These are phyloP conservation scores for Ceratocystis lukuohia DNA, from an alignment of 2,329 filamentous ascomycete genomes.

Conservation along the genomic window DNA sequence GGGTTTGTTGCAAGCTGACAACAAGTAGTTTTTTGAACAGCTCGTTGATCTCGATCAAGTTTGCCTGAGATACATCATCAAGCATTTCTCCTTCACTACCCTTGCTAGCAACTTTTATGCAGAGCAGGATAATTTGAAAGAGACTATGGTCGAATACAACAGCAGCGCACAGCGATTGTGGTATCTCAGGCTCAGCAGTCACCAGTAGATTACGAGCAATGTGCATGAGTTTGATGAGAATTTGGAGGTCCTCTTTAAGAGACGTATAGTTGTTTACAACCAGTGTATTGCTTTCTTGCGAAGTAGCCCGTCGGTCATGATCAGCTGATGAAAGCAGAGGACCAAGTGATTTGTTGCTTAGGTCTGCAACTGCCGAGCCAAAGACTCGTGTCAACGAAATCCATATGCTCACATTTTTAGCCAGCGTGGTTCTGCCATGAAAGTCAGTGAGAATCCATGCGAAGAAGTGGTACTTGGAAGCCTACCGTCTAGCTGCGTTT, in stretches of 20 bases:
- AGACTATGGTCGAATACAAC: slow-evolving; percentile 54
- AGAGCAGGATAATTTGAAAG: slow-evolving; percentile 51
- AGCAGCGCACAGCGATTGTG: slow-evolving; percentile 51
- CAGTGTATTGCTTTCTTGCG: slow-evolving; percentile 47
- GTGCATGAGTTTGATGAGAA: slow-evolving; percentile 54
- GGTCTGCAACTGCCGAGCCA: slow-evolving; percentile 44
- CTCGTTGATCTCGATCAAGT: slow-evolving; percentile 50
- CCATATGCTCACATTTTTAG: slow-evolving; percentile 52
- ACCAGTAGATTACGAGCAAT: slow-evolving; percentile 52
- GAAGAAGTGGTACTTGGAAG: background rate
- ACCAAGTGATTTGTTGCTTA: slow-evolving; percentile 47
- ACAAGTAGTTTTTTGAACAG: slow-evolving; percentile 55
- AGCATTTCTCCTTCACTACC: slow-evolving; percentile 51
- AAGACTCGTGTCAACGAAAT: slow-evolving; percentile 51
- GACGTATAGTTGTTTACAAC: slow-evolving; percentile 49
- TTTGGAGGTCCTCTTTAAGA: slow-evolving; percentile 48
- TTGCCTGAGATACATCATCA: slow-evolving; percentile 43
- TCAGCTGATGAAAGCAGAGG: slow-evolving; percentile 40
- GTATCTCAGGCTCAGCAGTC: slow-evolving; percentile 49
- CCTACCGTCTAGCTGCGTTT: slow-evolving; percentile 45
- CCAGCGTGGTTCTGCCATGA: slow-evolving; percentile 40
- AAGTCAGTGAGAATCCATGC: background rate
- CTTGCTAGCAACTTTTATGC: slow-evolving; percentile 54
- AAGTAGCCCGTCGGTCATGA: slow-evolving; percentile 43
- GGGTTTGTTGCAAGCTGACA: slow-evolving; percentile 51